Percentiles rank a stretch among this genome's conserved stretches.
Conservation (phyloP, 1,284 basidiomycete species). For the Trichosporon inkin region DNA sequence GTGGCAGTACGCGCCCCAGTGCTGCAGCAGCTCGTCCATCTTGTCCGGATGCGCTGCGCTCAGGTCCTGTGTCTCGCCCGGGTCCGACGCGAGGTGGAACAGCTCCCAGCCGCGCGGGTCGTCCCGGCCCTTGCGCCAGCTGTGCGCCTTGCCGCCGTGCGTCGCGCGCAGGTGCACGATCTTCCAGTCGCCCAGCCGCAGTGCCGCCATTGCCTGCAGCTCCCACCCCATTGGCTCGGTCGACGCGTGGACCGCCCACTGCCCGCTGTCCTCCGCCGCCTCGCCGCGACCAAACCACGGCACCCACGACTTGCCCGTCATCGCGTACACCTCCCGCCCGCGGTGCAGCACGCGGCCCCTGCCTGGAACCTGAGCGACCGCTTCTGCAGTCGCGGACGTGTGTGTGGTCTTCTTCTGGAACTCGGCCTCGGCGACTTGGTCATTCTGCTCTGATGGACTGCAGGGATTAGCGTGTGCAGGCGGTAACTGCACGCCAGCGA, state of each 20-base stretch:
- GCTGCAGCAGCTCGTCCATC: constrained; percentile 24
- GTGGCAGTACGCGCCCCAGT: constrained; percentile 21
- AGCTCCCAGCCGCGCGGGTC: constrained; percentile 31
- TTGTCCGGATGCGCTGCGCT: constrained; percentile 21
- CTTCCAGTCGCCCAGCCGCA: constrained; percentile 34
- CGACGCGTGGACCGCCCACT: constrained; percentile 7
- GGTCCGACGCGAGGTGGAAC: constrained; percentile 32
- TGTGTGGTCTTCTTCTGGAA: background rate
- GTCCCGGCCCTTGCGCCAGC: constrained; percentile 1
- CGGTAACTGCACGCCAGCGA: constrained; percentile 29
- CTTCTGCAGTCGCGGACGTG: background rate
- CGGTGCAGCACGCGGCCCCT: constrained; percentile 7
- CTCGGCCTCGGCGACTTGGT: background rate
- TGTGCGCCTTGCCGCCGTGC: constrained; percentile 11
- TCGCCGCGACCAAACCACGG: constrained; percentile 17
- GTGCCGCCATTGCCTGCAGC: constrained; percentile 22
- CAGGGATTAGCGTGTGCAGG: background rate
- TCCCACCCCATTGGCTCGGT: constrained; percentile 14
- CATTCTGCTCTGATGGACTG: background rate
- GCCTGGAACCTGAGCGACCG: background rate
- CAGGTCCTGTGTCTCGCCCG: constrained; percentile 32
- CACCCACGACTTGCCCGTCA: constrained; percentile 24
- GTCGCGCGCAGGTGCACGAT: constrained; percentile 24
- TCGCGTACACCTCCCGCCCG: constrained; percentile 13
- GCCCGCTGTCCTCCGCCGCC: background rate